Conservation (phyloP, 2,329 filamentous ascomycete genomes). For the Aspergillus intermedius region DNA sequence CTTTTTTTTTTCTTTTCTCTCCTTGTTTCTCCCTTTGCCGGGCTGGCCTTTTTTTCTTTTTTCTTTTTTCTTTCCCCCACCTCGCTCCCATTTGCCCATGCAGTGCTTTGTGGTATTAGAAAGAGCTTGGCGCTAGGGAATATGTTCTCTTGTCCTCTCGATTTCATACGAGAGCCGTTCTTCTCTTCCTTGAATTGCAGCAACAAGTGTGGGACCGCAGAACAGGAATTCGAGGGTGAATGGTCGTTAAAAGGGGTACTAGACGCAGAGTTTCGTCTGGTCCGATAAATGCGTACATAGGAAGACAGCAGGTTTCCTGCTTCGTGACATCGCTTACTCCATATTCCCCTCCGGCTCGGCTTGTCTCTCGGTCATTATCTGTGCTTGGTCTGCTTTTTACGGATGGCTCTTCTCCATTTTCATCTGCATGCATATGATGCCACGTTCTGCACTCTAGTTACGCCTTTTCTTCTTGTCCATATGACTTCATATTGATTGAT, state of each 20-base stretch:
- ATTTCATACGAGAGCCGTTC: conserved; percentile 7
- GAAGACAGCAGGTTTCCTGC: neutral
- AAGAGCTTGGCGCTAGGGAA: conserved; percentile 31
- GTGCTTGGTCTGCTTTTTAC: neutral
- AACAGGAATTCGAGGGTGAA: neutral
- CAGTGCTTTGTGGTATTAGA: conserved; percentile 20
- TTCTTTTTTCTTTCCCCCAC: conserved; percentile 7
- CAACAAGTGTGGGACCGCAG: conserved; percentile 1
- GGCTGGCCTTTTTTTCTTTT: conserved; percentile 2
- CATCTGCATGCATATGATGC: neutral
- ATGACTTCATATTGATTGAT: neutral
- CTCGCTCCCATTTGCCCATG: conserved; percentile 7
- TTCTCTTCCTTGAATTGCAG: neutral
- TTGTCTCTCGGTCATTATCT: neutral
- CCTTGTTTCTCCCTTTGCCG: neutral
- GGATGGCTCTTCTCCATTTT: neutral
- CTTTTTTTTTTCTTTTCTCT: neutral
- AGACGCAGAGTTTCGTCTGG: neutral
- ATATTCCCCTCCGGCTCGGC: neutral
- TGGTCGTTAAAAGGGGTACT: neutral
- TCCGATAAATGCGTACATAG: neutral
- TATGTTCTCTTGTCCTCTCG: conserved; percentile 5
- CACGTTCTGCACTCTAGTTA: neutral
- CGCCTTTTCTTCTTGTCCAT: neutral
- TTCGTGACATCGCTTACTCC: neutral